Conservation (phyloP, 2,329 filamentous ascomycete genomes). For the Penicillium sp. region DNA sequence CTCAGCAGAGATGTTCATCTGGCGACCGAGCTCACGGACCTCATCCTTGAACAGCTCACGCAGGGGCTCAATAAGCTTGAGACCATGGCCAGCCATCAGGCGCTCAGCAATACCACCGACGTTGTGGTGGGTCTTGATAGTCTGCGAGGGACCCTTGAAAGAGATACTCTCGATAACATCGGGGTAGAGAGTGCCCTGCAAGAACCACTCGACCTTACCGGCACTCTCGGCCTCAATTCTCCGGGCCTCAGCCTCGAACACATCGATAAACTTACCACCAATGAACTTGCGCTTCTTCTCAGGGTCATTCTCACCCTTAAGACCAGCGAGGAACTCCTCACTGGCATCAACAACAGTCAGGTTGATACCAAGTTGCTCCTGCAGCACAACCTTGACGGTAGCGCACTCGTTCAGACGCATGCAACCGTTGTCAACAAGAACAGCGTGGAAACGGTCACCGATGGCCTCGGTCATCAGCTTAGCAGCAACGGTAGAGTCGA, state of each 20-base stretch:
- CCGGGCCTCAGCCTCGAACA: constrained; percentile 73
- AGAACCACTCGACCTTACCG: constrained; percentile 74
- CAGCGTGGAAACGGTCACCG: constrained; percentile 78
- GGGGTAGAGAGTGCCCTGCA: constrained; percentile 83
- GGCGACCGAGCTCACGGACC: constrained; percentile 70
- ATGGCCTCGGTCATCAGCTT: constrained; percentile 81
- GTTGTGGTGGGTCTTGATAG: constrained; percentile 70
- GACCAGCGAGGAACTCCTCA: constrained; percentile 72
- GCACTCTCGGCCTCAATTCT: constrained; percentile 17
- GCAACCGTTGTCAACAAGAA: constrained; percentile 82
- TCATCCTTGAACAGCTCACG: constrained; percentile 83
- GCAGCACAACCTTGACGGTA: constrained; percentile 76
- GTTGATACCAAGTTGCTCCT: constrained; percentile 81
- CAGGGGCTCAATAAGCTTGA: constrained; percentile 68
- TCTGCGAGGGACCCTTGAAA: constrained; percentile 70
- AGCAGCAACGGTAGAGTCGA: constrained; percentile 79
- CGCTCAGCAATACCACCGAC: constrained; percentile 63
- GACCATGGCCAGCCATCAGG: constrained; percentile 51
- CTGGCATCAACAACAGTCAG: constrained; percentile 81
- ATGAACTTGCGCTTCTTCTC: constrained; percentile 93
- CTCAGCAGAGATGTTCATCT: constrained; percentile 42
- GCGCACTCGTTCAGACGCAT: constrained; percentile 84
- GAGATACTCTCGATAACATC: constrained; percentile 65
- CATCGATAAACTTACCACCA: constrained; percentile 75
- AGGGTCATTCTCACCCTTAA: constrained; percentile 75